A percentile compares a stretch with the other conserved stretches of the same genome.
These are phyloP conservation scores for Leccinum arenicola DNA, from an alignment of 768 basidiomycete genomes.

Conservation along the genomic window DNA sequence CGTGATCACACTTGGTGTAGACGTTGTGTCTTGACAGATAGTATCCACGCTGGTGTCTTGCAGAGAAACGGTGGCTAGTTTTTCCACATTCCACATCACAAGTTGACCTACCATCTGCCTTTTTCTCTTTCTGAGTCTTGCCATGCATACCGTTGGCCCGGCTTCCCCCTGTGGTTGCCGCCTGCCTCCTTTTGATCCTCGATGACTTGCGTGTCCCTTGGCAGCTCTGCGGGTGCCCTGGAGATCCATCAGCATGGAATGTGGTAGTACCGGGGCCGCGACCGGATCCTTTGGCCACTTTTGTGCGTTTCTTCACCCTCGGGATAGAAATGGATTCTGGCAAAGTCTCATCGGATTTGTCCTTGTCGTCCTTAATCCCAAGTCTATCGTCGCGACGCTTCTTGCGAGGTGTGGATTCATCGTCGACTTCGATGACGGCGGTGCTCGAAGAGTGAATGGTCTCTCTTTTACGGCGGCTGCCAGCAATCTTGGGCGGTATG, in stretches of 20 bases:
- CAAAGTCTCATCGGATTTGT: neutral
- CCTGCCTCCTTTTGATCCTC: slow-evolving; percentile 17
- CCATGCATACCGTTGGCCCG: slow-evolving; percentile 30
- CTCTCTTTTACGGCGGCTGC: slow-evolving; percentile 30
- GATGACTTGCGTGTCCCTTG: slow-evolving; percentile 16
- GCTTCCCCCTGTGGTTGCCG: neutral
- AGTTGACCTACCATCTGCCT: neutral
- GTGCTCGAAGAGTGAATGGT: slow-evolving; percentile 2
- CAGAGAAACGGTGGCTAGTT: neutral
- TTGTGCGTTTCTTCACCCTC: slow-evolving; percentile 32
- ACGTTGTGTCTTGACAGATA: neutral
- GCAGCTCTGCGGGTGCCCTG: slow-evolving; percentile 10
- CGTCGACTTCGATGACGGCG: slow-evolving; percentile 9
- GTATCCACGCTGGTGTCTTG: neutral
- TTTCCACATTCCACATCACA: neutral
- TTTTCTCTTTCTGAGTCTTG: slow-evolving; percentile 9
- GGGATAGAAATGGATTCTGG: slow-evolving; percentile 3
- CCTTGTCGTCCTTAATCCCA: neutral
- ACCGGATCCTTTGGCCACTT: slow-evolving; percentile 34
- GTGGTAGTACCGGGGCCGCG: slow-evolving; percentile 12
- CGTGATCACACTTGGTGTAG: neutral
- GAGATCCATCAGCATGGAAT: slow-evolving; percentile 35
- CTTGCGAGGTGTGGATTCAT: slow-evolving; percentile 18
- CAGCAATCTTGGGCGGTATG: slow-evolving; percentile 15
- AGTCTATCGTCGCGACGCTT: slow-evolving; percentile 16